Percentiles rank a stretch among this genome's conserved stretches.
phyloP scores from a whole-genome alignment of 192 early-diverging fungal species.

The Podila epigama region DNA sequence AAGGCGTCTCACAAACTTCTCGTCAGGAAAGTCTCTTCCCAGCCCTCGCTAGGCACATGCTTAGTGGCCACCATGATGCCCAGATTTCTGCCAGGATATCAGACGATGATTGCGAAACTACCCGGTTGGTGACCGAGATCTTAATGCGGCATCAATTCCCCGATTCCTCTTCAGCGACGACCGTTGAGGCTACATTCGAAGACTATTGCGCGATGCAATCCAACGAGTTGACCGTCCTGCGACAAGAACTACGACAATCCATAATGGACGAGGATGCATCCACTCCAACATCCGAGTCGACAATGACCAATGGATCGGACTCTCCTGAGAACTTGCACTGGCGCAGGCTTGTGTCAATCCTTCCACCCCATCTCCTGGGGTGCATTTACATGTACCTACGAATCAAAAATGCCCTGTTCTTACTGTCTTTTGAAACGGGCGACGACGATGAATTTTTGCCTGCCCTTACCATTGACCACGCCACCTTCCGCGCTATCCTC shows the following conservation, averaged over 20 bases:
- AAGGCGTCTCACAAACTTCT: neutral
- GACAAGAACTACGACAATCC: slow-evolving; percentile 13
- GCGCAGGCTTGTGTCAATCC: slow-evolving; percentile 16
- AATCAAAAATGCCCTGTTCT: slow-evolving; percentile 22
- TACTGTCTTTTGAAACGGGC: slow-evolving; percentile 10
- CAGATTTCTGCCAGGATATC: slow-evolving; percentile 14
- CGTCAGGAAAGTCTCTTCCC: slow-evolving; percentile 11
- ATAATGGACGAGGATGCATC: neutral
- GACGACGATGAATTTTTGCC: neutral
- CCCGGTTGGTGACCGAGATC: slow-evolving; percentile 25
- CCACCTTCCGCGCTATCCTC: slow-evolving; percentile 58
- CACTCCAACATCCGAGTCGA: neutral
- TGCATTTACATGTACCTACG: slow-evolving; percentile 43
- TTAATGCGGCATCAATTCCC: slow-evolving; percentile 11
- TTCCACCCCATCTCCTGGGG: slow-evolving; percentile 20
- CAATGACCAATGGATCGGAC: neutral
- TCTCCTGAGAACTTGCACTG: neutral
- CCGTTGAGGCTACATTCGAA: slow-evolving; percentile 9
- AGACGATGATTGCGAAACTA: slow-evolving; percentile 41
- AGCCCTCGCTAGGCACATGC: slow-evolving; percentile 12
- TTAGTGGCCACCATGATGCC: slow-evolving; percentile 16
- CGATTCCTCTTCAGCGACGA: neutral
- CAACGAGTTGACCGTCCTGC: slow-evolving; percentile 24
- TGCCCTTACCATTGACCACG: slow-evolving; percentile 33
- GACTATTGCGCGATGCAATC: slow-evolving; percentile 47